phyloP scores from a whole-genome alignment of 352 stramenopile genomes.

The Phytophthora megakarya region DNA sequence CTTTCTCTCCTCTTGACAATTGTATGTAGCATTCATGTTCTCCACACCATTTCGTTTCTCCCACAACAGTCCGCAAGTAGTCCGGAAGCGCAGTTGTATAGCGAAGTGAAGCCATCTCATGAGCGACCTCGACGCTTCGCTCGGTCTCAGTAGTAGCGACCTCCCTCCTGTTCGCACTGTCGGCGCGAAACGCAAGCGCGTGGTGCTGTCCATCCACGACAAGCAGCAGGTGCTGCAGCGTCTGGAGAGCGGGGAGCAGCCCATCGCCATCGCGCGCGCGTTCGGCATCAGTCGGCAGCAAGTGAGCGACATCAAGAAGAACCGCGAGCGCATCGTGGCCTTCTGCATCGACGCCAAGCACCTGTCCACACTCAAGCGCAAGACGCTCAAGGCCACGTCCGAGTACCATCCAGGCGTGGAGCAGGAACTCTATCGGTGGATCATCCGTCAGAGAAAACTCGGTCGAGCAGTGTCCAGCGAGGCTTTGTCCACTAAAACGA shows the following conservation, averaged over 20 bases:
- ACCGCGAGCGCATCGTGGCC: conserved; percentile 73
- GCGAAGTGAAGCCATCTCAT: conserved; percentile 15
- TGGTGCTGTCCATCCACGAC: conserved; percentile 83
- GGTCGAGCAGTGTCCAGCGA: conserved; percentile 53
- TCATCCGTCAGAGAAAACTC: conserved; percentile 71
- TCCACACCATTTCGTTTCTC: background rate
- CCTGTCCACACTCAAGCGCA: conserved; percentile 68
- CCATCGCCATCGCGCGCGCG: conserved; percentile 55
- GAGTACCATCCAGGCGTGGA: conserved; percentile 81
- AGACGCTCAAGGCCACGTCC: conserved; percentile 71
- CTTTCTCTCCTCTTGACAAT: background rate
- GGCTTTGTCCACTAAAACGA: conserved; percentile 52
- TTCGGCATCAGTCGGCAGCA: conserved; percentile 84
- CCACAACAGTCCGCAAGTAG: background rate
- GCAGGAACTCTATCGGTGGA: conserved; percentile 83
- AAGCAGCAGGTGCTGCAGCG: conserved; percentile 85
- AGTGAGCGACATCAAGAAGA: conserved; percentile 89
- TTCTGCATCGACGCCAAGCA: conserved; percentile 82
- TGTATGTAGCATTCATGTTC: background rate
- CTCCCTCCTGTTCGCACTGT: background rate
- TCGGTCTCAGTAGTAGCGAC: background rate
- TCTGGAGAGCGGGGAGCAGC: conserved; percentile 68
- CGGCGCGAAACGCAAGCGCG: conserved; percentile 71
- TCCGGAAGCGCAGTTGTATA: conserved; percentile 9
- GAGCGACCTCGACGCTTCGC: conserved; percentile 12